phyloP scores from a whole-genome alignment of 495 filamentous ascomycete genomes.

The Jackrogersella multiformis region DNA sequence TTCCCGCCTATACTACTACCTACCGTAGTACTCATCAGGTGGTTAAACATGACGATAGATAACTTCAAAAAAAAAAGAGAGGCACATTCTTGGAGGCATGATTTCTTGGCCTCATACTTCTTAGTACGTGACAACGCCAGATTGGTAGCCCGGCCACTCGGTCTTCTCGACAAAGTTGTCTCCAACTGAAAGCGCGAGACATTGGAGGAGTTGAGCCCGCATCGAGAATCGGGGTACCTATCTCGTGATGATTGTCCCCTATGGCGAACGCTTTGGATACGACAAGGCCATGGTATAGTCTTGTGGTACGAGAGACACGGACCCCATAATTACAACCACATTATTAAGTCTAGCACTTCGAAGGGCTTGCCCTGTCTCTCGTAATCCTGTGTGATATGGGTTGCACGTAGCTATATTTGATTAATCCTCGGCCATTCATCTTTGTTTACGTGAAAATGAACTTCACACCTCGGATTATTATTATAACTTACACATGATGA shows the following conservation, averaged over 20 bases:
- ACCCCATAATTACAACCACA: constrained; percentile 17
- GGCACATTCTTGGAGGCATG: constrained; percentile 17
- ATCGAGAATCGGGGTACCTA: constrained; percentile 30
- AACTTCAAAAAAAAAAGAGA: constrained; percentile 17
- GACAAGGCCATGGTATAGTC: constrained; percentile 28
- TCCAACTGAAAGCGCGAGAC: constrained; percentile 5
- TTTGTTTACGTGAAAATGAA: constrained; percentile 34
- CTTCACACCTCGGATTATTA: constrained; percentile 39
- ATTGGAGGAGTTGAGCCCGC: constrained; percentile 12
- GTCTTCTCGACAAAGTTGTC: constrained; percentile 8
- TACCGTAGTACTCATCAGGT: constrained; percentile 35
- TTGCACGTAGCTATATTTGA: constrained; percentile 29
- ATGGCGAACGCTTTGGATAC: constrained; percentile 29
- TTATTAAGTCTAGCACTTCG: constrained; percentile 24
- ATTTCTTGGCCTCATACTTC: constrained; percentile 31
- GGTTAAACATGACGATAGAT: constrained; percentile 28
- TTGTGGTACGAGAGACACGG: constrained; percentile 24
- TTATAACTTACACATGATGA: constrained; percentile 38
- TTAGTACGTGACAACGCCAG: constrained; percentile 33
- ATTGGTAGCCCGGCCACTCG: constrained; percentile 14
- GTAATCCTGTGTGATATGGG: constrained; percentile 25
- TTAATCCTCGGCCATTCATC: constrained; percentile 33
- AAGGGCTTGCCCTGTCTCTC: constrained; percentile 26
- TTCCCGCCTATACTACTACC: constrained; percentile 35
- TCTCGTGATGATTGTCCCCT: constrained; percentile 39